Base-by-base conservation (phyloP, 495 filamentous ascomycete genomes). In the Chaetomium tenue region DNA sequence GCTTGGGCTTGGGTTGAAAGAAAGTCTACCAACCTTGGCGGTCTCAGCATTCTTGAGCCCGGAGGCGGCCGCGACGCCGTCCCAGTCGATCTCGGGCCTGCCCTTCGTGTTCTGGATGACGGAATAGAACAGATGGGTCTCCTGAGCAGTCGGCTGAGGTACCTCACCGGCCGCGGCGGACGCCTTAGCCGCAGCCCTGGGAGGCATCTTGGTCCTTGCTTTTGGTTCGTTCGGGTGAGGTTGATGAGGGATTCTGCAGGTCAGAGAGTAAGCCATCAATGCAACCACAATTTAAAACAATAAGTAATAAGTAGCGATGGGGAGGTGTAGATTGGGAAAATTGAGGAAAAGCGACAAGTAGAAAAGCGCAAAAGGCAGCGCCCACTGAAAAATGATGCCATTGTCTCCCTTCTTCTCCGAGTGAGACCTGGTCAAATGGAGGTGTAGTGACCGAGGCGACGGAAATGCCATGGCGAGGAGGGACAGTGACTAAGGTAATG, bases 21-120 rank as follows among this genome's bases (percentile, higher is more conserved):
- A 23, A 5, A 25, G 56, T 18, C 52, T 57, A 71, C 63, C 48
- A 51, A 70, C 72, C 61, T 68, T 71, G 20, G 68, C 65, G 11
- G 64, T 66, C 18, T 62, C 66, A 11, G 65, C 66, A 56, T 69
- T 71, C 59, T 70, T 72, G 52, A 63, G 60, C 0, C 46, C 47
- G 3, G 47, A 46, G 15, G 67, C 68, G 2, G 7, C 2, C 0
- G 69, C 69, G 6, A 70, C 63, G 0, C 30, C 62, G 1, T 63
- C 39, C 68, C 69, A 71, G 68, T 73, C 58, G 33, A 73, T 52
- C 2, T 69, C 69, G 18, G 66, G 63, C 22, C 61, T 66, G 48
- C 54, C 61, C 44, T 57, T 67, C 59, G 62, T 65, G 61, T 68
- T 57, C 54, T 58, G 53, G 48, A 68, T 51, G 42, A 70, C 61